phyloP scores from a whole-genome alignment of 352 stramenopile genomes.

The Pythium graminicola region DNA sequence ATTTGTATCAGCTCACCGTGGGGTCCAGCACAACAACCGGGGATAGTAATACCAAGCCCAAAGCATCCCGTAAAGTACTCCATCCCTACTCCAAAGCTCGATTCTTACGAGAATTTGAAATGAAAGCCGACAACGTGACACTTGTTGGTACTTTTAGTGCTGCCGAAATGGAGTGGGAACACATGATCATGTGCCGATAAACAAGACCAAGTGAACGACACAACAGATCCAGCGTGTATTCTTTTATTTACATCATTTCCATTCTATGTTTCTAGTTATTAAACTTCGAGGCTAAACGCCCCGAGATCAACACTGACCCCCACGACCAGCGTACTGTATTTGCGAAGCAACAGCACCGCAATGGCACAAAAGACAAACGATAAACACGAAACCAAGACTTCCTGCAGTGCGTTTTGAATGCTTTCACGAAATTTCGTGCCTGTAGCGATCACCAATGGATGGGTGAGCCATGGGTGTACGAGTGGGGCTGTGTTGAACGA shows the following conservation, averaged over 20 bases:
- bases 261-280: not conserved
- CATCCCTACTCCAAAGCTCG: slow-evolving; percentile 24
- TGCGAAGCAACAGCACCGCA: slow-evolving; percentile 18
- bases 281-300: slow-evolving; percentile 25
- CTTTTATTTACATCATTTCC: not conserved
- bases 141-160: slow-evolving; percentile 19
- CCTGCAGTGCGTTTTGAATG: slow-evolving; percentile 16
- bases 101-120: slow-evolving; percentile 27
- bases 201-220: not conserved
- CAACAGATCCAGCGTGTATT: not conserved
- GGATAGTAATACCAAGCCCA: not conserved
- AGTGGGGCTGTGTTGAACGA: not conserved
- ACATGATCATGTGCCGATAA: slow-evolving; percentile 26
- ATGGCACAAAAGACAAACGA: slow-evolving; percentile 22
- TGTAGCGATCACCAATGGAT: slow-evolving; percentile 1
- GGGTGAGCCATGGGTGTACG: slow-evolving; percentile 3
- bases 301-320: slow-evolving; percentile 26
- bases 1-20: slow-evolving; percentile 20
- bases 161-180: slow-evolving; percentile 20
- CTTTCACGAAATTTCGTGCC: slow-evolving; percentile 6
- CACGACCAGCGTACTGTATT: slow-evolving; percentile 23
- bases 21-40: not conserved
- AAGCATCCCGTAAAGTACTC: slow-evolving; percentile 18
- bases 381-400: slow-evolving; percentile 22
- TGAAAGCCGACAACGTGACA: slow-evolving; percentile 22